Percentiles rank a stretch among this genome's conserved stretches.
phyloP scores from a whole-genome alignment of 2,329 filamentous ascomycete species.

The Tolypocladium sp. region DNA sequence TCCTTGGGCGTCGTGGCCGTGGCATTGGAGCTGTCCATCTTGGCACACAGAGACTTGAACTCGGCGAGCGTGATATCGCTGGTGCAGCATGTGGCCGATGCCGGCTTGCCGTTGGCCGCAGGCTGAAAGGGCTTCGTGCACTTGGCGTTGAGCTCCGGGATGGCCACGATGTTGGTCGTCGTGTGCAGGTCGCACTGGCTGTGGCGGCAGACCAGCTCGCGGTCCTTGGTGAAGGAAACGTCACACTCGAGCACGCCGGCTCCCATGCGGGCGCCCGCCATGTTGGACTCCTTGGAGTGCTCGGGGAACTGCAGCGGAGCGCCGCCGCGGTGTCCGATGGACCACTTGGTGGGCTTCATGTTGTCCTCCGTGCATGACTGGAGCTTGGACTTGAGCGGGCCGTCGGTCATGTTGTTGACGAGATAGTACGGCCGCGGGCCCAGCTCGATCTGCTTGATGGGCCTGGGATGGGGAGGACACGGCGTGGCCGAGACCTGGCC shows the following conservation, averaged over 20 bases:
- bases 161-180: constrained; percentile 57
- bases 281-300: constrained; percentile 48
- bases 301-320: constrained; percentile 56
- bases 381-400: constrained; percentile 50
- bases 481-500: constrained; percentile 18
- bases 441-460: constrained; percentile 43
- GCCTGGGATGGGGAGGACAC: constrained; percentile 13
- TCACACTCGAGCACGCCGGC: constrained; percentile 60
- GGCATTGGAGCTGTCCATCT: constrained; percentile 58
- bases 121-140: constrained; percentile 55
- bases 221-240: constrained; percentile 56
- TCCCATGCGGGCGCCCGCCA: constrained; percentile 58
- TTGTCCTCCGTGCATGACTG: constrained; percentile 46
- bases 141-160: constrained; percentile 53
- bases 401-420: constrained; percentile 51
- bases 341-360: constrained; percentile 43
- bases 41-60: constrained; percentile 58
- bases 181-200: constrained; percentile 59
- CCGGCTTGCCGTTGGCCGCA: constrained; percentile 36
- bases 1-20: constrained; percentile 47
- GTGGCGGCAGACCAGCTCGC: constrained; percentile 59
- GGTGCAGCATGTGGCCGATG: constrained; percentile 60
- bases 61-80: constrained; percentile 60
- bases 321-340: constrained; percentile 54
- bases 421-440: constrained; percentile 58